Evolutionary conservation across 306 rosid species (phyloP), one percentile per base, ranked within the genome.

Genomic region (Begonia loranthoides): DNA sequence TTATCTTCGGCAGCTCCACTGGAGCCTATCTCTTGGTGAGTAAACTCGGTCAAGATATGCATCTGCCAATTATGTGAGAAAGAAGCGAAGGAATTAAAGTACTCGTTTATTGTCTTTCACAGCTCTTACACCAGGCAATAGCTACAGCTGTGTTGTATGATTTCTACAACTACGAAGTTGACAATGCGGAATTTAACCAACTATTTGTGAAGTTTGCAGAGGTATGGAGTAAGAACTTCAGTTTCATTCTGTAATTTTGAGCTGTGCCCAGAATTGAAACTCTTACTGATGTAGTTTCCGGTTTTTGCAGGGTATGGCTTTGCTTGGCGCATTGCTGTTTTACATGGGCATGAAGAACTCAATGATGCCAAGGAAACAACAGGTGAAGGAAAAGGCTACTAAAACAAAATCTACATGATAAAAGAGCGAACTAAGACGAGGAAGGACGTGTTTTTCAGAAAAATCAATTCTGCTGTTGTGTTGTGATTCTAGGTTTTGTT

Each of bases 281-380:
- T 12, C 12, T 38, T 7, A 9, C 16, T n/a, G 15, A 19, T 2
- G 2, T n/a, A 2, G 13, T 9, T 51, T 36, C 22, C 16, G 36
- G 5, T 17, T 57, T 58, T 46, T 65, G 66, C 77, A 81, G 90
- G 72, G 70, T 55, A 56, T 81, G 73, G 90, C 90, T 16, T 61
- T 81, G 58, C 72, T 81, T 48, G 90, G 90, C 46, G 90, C 90
- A 5, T 57, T 81, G 70, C 74, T 81, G 45, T 77, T 77, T 62
- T 77, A 59, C 65, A 54, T 77, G 12, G 79, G 76, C 55, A 77
- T 81, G 90, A 77, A 56, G 72, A 59, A 73, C 21, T 71, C 84
- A 40, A 47, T 61, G 19, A 44, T 61, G 28, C 85, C 79, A 1
- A 72, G 74, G 75, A 65, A 74, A 47, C 84, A 64, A 45, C 36